Conservation (phyloP, 495 filamentous ascomycete species). For the Penicillium crystallinum region DNA sequence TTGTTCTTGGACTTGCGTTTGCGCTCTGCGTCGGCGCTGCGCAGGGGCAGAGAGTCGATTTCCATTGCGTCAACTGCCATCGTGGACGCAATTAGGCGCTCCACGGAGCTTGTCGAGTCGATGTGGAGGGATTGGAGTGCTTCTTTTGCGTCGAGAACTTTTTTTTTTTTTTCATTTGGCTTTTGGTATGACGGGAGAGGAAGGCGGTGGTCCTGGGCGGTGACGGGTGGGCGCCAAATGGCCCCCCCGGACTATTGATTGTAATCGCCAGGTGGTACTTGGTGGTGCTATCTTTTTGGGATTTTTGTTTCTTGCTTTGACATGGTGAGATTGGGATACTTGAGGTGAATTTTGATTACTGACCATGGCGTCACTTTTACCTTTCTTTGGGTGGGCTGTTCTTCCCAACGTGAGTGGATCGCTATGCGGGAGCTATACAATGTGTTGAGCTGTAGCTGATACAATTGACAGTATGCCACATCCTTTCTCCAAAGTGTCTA, state of each 20-base stretch:
- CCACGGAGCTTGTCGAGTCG: constrained; percentile 17
- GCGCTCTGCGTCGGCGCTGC: constrained; percentile 24
- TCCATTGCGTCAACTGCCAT: constrained; percentile 46
- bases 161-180: constrained; percentile 37
- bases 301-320: not conserved
- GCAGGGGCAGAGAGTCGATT: constrained; percentile 26
- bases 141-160: constrained; percentile 20
- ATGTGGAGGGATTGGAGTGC: constrained; percentile 12
- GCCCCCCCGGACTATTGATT: constrained; percentile 5
- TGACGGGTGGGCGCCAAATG: constrained; percentile 13
- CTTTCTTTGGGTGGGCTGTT: constrained; percentile 73
- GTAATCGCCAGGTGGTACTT: not conserved
- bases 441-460: not conserved
- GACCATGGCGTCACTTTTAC: constrained; percentile 52
- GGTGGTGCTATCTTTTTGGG: not conserved
- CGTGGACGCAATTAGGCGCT: constrained; percentile 22
- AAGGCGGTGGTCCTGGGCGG: constrained; percentile 35
- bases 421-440: not conserved
- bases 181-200: constrained; percentile 14
- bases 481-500: constrained; percentile 74
- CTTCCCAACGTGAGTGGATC: constrained; percentile 61
- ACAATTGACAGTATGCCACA: constrained; percentile 59
- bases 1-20: constrained; percentile 53
- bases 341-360: constrained; percentile 3
- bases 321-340: not conserved